A percentile compares a stretch with the other conserved stretches of the same genome.
Conservation (phyloP, 2,329 filamentous ascomycete species). For the Penicillium sp. region DNA sequence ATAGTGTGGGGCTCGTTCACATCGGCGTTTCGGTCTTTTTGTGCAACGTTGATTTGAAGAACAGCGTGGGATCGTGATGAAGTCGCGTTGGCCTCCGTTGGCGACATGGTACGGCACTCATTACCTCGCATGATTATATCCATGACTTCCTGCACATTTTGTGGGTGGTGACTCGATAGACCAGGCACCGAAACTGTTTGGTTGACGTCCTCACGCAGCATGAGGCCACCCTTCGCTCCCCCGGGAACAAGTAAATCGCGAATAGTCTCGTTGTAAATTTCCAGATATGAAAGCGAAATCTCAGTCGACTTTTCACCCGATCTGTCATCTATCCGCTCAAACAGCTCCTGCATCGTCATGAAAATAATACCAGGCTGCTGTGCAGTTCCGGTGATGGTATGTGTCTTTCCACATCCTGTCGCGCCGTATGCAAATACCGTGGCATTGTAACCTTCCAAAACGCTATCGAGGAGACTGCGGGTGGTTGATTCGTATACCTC, state of each 20-base stretch:
- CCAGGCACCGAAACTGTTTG: conserved; percentile 89
- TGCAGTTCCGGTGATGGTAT: conserved; percentile 90
- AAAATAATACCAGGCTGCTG: conserved; percentile 98
- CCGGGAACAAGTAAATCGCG: conserved; percentile 87
- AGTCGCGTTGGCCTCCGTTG: conserved; percentile 94
- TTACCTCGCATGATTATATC: conserved; percentile 98
- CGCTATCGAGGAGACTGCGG: conserved; percentile 83
- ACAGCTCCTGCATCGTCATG: conserved; percentile 97
- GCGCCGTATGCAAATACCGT: conserved; percentile 98
- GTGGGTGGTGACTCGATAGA: conserved; percentile 85
- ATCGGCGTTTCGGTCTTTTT: conserved; percentile 88
- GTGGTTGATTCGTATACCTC: conserved; percentile 97
- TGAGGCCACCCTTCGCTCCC: conserved; percentile 77
- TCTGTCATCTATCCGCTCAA: conserved; percentile 89
- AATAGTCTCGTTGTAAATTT: conserved; percentile 99
- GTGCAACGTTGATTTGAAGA: conserved; percentile 91
- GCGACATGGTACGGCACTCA: conserved; percentile 90
- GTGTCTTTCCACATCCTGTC: conserved; percentile 96
- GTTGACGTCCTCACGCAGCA: conserved; percentile 92
- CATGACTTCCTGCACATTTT: conserved; percentile 95
- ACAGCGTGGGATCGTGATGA: conserved; percentile 97
- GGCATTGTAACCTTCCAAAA: conserved; percentile 96
- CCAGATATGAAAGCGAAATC: conserved; percentile 87
- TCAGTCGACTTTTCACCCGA: conserved; percentile 86
- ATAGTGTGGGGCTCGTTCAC: conserved; percentile 96